These are phyloP conservation scores for Rutstroemia sp. DNA, from an alignment of 2,329 filamentous ascomycete genomes.

Conservation along the genomic window DNA sequence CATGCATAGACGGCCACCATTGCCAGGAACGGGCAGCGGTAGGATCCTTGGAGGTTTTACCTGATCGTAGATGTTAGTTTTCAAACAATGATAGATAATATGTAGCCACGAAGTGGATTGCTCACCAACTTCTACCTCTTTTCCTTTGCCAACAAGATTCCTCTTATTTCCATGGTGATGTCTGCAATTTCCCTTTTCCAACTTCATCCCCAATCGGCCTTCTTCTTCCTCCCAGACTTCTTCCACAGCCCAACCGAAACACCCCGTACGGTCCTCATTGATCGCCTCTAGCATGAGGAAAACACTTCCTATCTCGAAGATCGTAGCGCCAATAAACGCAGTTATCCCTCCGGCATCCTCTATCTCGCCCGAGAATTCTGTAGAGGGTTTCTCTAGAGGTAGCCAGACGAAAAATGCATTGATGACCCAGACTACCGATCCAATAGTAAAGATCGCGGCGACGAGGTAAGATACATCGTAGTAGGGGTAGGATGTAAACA, in stretches of 20 bases:
- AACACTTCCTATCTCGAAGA: conserved; percentile 58
- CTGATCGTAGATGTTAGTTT: not conserved
- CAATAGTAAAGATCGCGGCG: conserved; percentile 45
- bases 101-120: not conserved
- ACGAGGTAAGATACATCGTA: conserved; percentile 52
- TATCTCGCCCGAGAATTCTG: conserved; percentile 47
- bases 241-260: conserved; percentile 63
- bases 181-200: conserved; percentile 26
- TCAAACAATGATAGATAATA: not conserved
- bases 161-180: conserved; percentile 36
- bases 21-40: conserved; percentile 35
- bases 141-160: conserved; percentile 32
- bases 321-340: conserved; percentile 58
- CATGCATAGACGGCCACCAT: conserved; percentile 52
- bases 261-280: conserved; percentile 57
- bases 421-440: conserved; percentile 47
- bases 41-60: not conserved
- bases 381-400: conserved; percentile 44
- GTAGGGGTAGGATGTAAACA: conserved; percentile 43
- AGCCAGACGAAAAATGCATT: conserved; percentile 60
- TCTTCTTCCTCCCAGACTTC: conserved; percentile 33
- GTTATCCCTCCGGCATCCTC: conserved; percentile 51
- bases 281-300: conserved; percentile 59
- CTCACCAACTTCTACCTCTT: not conserved
- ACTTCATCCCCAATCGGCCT: conserved; percentile 17